These are phyloP conservation scores for Ustilaginoidea virens DNA, from an alignment of 2,329 filamentous ascomycete genomes.

Conservation along the genomic window DNA sequence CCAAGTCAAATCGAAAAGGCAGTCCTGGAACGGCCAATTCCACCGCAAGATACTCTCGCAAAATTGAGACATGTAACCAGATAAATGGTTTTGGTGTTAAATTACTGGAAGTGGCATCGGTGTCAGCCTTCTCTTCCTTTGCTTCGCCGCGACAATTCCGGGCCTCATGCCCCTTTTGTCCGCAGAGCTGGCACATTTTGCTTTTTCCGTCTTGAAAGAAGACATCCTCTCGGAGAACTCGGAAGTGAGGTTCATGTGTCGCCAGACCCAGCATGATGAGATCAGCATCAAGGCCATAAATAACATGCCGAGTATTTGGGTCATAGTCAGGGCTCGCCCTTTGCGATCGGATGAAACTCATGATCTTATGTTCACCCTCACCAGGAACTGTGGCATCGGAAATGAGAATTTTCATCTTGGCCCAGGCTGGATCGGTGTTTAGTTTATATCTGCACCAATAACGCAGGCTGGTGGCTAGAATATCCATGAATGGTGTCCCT, in stretches of 20 bases:
- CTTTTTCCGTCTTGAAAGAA: slow-evolving; percentile 80
- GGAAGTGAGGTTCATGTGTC: slow-evolving; percentile 94
- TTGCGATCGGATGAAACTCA: slow-evolving; percentile 94
- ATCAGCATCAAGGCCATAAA: slow-evolving; percentile 95
- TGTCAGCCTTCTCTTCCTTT: slow-evolving; percentile 65
- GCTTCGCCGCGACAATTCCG: slow-evolving; percentile 67
- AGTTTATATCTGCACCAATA: slow-evolving; percentile 98
- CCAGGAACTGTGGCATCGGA: slow-evolving; percentile 96
- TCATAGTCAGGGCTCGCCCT: slow-evolving; percentile 80
- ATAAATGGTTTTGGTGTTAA: slow-evolving; percentile 79
- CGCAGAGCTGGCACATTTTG: slow-evolving; percentile 74
- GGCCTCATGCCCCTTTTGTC: slow-evolving; percentile 82
- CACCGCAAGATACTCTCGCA: slow-evolving; percentile 83
- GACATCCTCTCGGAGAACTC: slow-evolving; percentile 90
- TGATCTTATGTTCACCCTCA: slow-evolving; percentile 98
- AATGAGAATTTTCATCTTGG: slow-evolving; percentile 91
- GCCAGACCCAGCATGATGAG: slow-evolving; percentile 96
- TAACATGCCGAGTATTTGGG: slow-evolving; percentile 93
- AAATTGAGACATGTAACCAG: slow-evolving; percentile 85
- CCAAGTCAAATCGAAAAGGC: slow-evolving; percentile 80
- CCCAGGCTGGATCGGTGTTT: slow-evolving; percentile 92
- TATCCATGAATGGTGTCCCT: slow-evolving; percentile 97
- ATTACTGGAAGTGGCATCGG: slow-evolving; percentile 64
- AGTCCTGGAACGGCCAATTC: slow-evolving; percentile 75
- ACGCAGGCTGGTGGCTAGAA: slow-evolving; percentile 73